Evolutionary conservation across 2,329 filamentous ascomycete species (phyloP).

Genomic region (Plenodomus tracheiphilus): DNA sequence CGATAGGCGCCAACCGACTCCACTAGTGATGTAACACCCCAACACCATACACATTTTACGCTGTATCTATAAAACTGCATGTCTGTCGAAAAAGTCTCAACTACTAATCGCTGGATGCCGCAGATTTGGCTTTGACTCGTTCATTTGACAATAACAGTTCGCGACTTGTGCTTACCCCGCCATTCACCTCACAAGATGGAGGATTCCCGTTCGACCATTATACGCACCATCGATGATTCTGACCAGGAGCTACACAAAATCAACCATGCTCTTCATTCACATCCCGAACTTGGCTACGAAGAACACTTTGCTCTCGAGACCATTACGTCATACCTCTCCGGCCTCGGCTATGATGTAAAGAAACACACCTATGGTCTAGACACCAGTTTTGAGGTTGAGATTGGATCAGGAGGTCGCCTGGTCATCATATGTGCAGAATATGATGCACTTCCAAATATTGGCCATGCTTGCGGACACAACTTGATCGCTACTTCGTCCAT

Average conservation of each 20-base stretch:
- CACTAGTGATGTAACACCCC: no score
- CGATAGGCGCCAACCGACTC: no score
- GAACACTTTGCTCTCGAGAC: constrained; percentile 55
- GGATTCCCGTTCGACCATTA: constrained; percentile 4
- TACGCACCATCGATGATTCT: constrained; percentile 11
- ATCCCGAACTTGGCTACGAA: constrained; percentile 54
- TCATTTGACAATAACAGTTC: no score
- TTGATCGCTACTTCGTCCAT: constrained; percentile 57
- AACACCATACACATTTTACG: no score
- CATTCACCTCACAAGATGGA: not conserved
- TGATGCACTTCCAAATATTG: constrained; percentile 56
- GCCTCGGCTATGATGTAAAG: constrained; percentile 24
- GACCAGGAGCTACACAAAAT: constrained; percentile 26
- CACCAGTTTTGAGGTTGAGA: constrained; percentile 39
- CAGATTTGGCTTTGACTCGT: no score
- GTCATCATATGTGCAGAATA: constrained; percentile 55
- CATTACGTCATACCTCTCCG: constrained; percentile 19
- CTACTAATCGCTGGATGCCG: no score
- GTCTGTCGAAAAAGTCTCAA: no score
- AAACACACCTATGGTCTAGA: constrained; percentile 39
- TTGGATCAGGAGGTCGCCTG: constrained; percentile 34
- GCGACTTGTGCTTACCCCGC: not conserved
- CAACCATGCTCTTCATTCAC: constrained; percentile 56
- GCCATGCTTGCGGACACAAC: constrained; percentile 61
- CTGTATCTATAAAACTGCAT: no score